Evolutionary conservation across 495 filamentous ascomycete genomes (phyloP), one percentile per base, ranked within the genome.

Genomic region (Chaetomium fimeti): DNA sequence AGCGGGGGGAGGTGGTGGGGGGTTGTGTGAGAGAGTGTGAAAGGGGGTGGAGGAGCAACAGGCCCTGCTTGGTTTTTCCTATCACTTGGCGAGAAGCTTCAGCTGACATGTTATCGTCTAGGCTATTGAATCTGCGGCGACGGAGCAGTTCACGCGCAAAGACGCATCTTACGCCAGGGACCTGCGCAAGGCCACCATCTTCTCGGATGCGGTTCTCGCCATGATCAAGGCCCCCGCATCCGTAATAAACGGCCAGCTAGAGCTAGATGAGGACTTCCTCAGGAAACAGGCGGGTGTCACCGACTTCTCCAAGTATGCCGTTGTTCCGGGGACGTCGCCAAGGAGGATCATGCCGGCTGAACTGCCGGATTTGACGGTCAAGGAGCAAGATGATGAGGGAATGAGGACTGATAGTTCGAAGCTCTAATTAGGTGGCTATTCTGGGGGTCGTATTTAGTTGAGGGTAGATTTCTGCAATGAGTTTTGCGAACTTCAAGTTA

Each of bases 231-330:
- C 89, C 0, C 87, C 89, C 0, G 74, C 83, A 0, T 40, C 75
- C 3, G 72, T 61, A 13, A 86, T 95, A 22, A 95, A 91, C 69
- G 91, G 91, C 0, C 76, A 85, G 11, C 75, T 93, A 5, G 80
- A 86, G 43, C 84, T 92, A 1, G 91, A 96, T 66, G 91, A 96
- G 70, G 91, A 96, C 71, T 93, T 92, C 67, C 80, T 96, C 29
- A 79, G 89, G 25, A 76, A 82, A 28, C 75, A 87, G 53, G 78
- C 67, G n/a, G 85, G 86, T 2, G 78, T 93, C 5, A 80, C 78
- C 0, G 89, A 96, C 73, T 94, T 96, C 71, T 84, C 84, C 0
- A 83, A 85, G 64, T 96, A 95, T 71, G 81, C 83, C 5, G 75
- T 93, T 0, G 80, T 94, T 0, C 78, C 82, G 0, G 91, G 90